These are phyloP conservation scores for Hanseniaspora meyeri DNA, from an alignment of 805 yeast genomes.

Conservation along the genomic window DNA sequence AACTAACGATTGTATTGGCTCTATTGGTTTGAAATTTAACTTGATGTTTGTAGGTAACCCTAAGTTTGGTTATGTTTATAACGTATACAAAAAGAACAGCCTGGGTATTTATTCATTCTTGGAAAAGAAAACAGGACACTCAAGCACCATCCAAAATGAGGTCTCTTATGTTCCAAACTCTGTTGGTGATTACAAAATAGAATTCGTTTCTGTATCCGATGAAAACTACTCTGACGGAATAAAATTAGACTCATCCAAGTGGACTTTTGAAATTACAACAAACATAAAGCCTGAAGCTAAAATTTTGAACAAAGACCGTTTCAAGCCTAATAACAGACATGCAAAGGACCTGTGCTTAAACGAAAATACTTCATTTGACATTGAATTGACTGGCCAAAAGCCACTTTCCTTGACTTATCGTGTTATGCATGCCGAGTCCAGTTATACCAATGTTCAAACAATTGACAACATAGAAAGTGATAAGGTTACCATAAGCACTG, in stretches of 20 bases:
- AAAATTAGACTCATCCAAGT: constrained; percentile 30
- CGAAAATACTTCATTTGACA: constrained; percentile 36
- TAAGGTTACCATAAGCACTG: constrained; percentile 38
- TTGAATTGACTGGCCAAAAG: constrained; percentile 61
- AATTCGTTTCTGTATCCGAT: constrained; percentile 54
- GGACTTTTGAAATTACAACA: constrained; percentile 56
- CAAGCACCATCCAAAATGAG: constrained; percentile 37
- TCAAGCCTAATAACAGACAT: constrained; percentile 12
- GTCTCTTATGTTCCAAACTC: constrained; percentile 62
- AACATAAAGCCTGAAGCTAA: constrained; percentile 44
- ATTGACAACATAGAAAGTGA: constrained; percentile 32
- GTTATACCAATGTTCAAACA: constrained; percentile 34
- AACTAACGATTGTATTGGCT: constrained; percentile 82
- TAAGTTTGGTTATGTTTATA: constrained; percentile 60
- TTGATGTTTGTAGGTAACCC: constrained; percentile 62
- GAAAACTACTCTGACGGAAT: constrained; percentile 42
- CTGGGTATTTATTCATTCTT: constrained; percentile 24
- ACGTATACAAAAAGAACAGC: constrained; percentile 42
- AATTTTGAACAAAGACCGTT: constrained; percentile 14
- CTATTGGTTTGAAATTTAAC: constrained; percentile 70
- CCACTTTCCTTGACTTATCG: constrained; percentile 68
- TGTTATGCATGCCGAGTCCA: constrained; percentile 44
- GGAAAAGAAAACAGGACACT: constrained; percentile 29
- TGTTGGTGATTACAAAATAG: constrained; percentile 73
- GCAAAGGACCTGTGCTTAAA: constrained; percentile 36